These are phyloP conservation scores for Diutina rugosa DNA, from an alignment of 1,139 yeast species.

Conservation along the genomic window DNA sequence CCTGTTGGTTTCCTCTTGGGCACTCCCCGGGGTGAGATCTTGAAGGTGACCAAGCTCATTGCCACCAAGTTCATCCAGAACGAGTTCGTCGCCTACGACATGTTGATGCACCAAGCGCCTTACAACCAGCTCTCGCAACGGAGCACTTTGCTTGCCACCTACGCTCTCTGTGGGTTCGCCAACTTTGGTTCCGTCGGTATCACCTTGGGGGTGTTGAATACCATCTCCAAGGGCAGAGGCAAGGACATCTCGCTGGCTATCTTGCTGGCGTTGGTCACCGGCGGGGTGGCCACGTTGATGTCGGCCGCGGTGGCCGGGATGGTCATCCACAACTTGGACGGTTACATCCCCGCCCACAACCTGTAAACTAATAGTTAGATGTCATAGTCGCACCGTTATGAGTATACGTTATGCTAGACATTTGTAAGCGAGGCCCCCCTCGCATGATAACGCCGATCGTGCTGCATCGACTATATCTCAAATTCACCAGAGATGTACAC, in stretches of 20 bases:
- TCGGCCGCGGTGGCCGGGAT: conserved; percentile 60
- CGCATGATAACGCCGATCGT: background rate
- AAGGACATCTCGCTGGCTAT: conserved; percentile 38
- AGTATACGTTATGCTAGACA: background rate
- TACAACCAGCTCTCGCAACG: conserved; percentile 38
- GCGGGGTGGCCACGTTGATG: conserved; percentile 42
- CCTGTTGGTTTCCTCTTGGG: conserved; percentile 55
- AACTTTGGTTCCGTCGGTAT: conserved; percentile 56
- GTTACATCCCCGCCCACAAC: background rate
- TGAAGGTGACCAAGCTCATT: conserved; percentile 37
- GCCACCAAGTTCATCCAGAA: conserved; percentile 52
- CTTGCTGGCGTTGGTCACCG: conserved; percentile 39
- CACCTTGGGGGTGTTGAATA: conserved; percentile 49
- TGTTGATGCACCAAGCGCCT: conserved; percentile 30
- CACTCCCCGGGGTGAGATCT: conserved; percentile 44
- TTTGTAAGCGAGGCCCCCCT: no score
- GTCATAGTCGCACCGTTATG: background rate
- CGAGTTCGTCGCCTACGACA: conserved; percentile 46
- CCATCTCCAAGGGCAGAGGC: conserved; percentile 40
- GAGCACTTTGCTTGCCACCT: conserved; percentile 47
- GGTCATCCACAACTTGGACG: conserved; percentile 36
- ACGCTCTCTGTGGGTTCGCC: conserved; percentile 54
- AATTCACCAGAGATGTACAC: no score
- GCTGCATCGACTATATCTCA: no score
- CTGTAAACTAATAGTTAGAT: background rate